Evolutionary conservation across 2,329 filamentous ascomycete genomes (phyloP), one percentile per base, ranked within the genome.

Genomic region (Penicillium sp.): DNA sequence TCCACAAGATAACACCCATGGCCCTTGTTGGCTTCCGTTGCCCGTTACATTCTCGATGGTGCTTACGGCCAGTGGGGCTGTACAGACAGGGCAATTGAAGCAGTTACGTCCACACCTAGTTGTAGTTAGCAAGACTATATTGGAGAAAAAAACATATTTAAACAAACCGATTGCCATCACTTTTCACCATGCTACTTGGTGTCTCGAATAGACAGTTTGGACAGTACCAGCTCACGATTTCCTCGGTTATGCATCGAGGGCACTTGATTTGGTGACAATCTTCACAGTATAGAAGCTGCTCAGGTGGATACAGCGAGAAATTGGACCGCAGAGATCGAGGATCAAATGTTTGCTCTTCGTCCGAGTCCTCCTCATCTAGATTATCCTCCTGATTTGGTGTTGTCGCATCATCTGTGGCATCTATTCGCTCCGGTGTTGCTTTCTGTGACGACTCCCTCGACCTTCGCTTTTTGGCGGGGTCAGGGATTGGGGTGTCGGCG

Each of bases 191-290:
- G 70, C 91, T 96, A 73, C 90, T 96, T 5, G 93, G 92, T 31
- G 96, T 93, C 75, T 99, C 95, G 69, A 99, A 98, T 56, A 99
- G 78, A 73, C 95, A 99, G 72, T 87, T 93, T 5, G 95, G 95
- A 69, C 95, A 99, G 76, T 91, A 99, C 82, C 92, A 97, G 53
- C 91, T 95, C 48, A 96, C 87, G 54, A 96, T 92, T 77, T 99
- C 95, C 72, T 99, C 95, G 48, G 88, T 85, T 53, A 96, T 90
- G 70, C 95, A 99, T 77, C 92, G 84, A 6, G 91, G 90, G 72
- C 95, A 99, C 65, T 95, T 90, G 60, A 98, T 96, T 75, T 96
- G 90, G 72, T 96, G 91, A 74, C 95, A 99, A 73, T 98, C 95
- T 72, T 96, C 93, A 79, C 95, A 99, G 79, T 96, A 99, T 41